A percentile compares a stretch with the other conserved stretches of the same genome.
Evolutionary conservation across 1,139 yeast species (phyloP).

Genomic region (Schwanniomyces etchellsii): DNA sequence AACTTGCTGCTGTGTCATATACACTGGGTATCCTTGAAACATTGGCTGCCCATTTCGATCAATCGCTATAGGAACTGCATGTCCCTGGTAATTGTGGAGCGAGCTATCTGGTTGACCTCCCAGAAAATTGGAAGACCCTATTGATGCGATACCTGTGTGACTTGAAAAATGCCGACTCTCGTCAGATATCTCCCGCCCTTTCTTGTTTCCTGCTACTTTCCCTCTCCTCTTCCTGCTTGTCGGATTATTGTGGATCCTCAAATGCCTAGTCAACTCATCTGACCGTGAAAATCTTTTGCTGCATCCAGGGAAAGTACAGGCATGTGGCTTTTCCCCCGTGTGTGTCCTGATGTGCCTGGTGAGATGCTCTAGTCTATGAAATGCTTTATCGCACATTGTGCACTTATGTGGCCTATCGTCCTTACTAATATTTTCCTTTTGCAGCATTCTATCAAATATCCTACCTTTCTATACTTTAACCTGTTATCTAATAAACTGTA

Average conservation of each 20-base stretch:
- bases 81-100: not conserved
- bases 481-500: not conserved
- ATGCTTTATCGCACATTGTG: constrained; percentile 55
- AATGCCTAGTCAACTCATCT: constrained; percentile 66
- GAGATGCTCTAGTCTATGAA: constrained; percentile 62
- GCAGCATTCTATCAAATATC: constrained; percentile 8
- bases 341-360: constrained; percentile 69
- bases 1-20: not conserved
- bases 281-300: constrained; percentile 59
- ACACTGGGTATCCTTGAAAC: not conserved
- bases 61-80: not conserved
- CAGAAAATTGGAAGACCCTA: no score
- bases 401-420: constrained; percentile 50
- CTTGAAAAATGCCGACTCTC: not conserved
- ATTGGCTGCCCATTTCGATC: constrained; percentile 1
- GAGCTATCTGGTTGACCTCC: no score
- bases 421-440: constrained; percentile 15
- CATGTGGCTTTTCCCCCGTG: constrained; percentile 73
- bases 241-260: constrained; percentile 58
- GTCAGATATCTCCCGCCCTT: no score
- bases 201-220: constrained; percentile 8
- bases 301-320: constrained; percentile 65
- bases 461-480: not conserved
- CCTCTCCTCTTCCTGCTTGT: constrained; percentile 33
- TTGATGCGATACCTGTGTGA: not conserved